These are phyloP conservation scores for Gentiana straminea DNA, from an alignment of 257 asterid genomes.

Conservation along the genomic window DNA sequence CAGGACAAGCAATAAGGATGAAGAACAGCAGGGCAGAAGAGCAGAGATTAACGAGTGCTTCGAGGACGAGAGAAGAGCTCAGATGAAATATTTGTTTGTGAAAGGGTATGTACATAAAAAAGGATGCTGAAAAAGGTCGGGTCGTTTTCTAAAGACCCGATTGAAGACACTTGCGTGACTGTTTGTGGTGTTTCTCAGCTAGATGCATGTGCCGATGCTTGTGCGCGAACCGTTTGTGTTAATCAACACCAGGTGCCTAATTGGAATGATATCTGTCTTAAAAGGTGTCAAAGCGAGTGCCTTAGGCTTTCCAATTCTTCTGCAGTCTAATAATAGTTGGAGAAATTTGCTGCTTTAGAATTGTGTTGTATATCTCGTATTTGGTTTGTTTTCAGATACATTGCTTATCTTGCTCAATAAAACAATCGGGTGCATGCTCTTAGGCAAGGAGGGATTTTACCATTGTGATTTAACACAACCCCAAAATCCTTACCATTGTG, in stretches of 20 bases:
- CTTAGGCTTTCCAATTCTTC: conserved; percentile 49
- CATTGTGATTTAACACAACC: no score
- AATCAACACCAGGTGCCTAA: conserved; percentile 86
- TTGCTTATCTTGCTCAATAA: no score
- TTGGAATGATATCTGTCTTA: conserved; percentile 78
- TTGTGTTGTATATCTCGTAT: neutral
- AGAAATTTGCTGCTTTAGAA: neutral
- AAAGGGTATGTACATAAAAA: conserved; percentile 79
- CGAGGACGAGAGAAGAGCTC: conserved; percentile 63
- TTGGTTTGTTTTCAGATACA: neutral
- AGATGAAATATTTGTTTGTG: conserved; percentile 69
- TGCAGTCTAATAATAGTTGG: neutral
- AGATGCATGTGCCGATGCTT: conserved; percentile 82
- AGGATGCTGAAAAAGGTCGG: conserved; percentile 85
- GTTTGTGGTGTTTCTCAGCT: conserved; percentile 84
- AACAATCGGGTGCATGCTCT: no score
- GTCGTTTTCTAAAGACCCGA: conserved; percentile 74
- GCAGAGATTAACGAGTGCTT: conserved; percentile 48
- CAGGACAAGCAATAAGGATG: conserved; percentile 65
- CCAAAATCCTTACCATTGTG: no score
- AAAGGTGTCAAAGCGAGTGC: conserved; percentile 73
- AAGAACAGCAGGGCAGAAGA: conserved; percentile 54
- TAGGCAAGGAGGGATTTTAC: no score
- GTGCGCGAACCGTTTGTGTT: conserved; percentile 73
- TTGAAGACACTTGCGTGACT: conserved; percentile 67